phyloP scores from a whole-genome alignment of 1,139 yeast genomes.

The Suhomyces kunorum region DNA sequence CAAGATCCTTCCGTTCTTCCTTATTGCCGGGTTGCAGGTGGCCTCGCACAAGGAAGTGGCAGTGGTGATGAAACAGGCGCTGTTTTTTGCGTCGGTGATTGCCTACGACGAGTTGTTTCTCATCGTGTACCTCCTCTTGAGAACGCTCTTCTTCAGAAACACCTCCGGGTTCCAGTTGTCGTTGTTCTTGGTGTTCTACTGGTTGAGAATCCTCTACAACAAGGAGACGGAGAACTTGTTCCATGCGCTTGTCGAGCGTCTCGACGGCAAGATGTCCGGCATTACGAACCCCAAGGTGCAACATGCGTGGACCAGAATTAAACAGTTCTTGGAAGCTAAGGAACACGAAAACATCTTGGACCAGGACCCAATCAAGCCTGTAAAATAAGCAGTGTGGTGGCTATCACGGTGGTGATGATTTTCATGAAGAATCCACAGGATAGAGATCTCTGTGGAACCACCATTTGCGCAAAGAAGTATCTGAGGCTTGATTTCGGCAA shows the following conservation, averaged over 20 bases:
- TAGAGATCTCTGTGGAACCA: conserved; percentile 1
- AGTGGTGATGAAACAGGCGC: conserved; percentile 42
- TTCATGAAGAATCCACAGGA: no score
- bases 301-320: conserved; percentile 44
- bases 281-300: conserved; percentile 51
- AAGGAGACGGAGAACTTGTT: conserved; percentile 51
- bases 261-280: conserved; percentile 43
- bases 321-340: conserved; percentile 41
- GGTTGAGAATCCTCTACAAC: conserved; percentile 65
- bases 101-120: conserved; percentile 63
- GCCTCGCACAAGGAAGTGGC: conserved; percentile 41
- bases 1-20: conserved; percentile 60
- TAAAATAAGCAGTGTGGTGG: background rate
- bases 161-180: conserved; percentile 68
- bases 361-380: background rate
- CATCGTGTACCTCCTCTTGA: conserved; percentile 51
- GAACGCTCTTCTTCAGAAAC: conserved; percentile 64
- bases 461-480: no score
- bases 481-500: no score
- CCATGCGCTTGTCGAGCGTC: conserved; percentile 37
- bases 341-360: conserved; percentile 13
- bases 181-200: conserved; percentile 58
- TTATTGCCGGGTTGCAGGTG: conserved; percentile 60
- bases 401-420: no score
- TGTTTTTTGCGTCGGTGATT: conserved; percentile 48